Evolutionary conservation across 1,284 basidiomycete species (phyloP), one percentile per base, ranked within the genome.

Genomic region (Cutaneotrichosporon sp.): DNA sequence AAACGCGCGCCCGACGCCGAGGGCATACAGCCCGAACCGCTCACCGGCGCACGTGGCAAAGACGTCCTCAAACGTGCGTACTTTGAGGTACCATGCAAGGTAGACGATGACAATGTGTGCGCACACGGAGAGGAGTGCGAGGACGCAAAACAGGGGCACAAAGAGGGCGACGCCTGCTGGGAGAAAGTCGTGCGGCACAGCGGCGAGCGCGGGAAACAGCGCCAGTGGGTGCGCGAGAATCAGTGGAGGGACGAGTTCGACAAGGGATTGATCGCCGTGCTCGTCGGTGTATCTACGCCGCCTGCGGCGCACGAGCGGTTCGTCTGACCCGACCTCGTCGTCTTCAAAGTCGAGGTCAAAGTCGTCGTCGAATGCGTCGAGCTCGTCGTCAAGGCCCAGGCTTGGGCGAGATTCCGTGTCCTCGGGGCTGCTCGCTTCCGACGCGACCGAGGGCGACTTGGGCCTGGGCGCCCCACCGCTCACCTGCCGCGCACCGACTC

Each of bases 91-190:
- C 73, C 73, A 72, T 1, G 72, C 62, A 2, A 76, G 66, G 53
- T 76, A 75, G 41, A 75, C 72, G 20, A 73, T 72, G 37, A 76
- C 74, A 20, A 76, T 71, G 43, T 74, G 73, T 1, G 73, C 72
- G 41, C 72, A 74, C 8, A 67, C 63, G 3, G 69, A 70, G 8
- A 75, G 57, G 1, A 63, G 49, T 0, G 69, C 68, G 21, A 72
- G 51, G 8, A 70, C 58, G 39, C 68, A 69, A 37, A 74, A 61
- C 12, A 70, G 47, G 7, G 74, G 74, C 41, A 76, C 61, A 62
- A 74, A 76, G 39, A 76, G 61, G 3, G 72, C 68, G 1, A 74
- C 70, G 15, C 74, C 74, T 2, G 69, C 73, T 0, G 74, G 74
- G 12, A 76, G 61, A 50, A 76, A 75, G 49, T 69, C 68, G 50